Base-by-base conservation (phyloP, 2,329 filamentous ascomycete genomes). In the Colletotrichum higginsianum region DNA sequence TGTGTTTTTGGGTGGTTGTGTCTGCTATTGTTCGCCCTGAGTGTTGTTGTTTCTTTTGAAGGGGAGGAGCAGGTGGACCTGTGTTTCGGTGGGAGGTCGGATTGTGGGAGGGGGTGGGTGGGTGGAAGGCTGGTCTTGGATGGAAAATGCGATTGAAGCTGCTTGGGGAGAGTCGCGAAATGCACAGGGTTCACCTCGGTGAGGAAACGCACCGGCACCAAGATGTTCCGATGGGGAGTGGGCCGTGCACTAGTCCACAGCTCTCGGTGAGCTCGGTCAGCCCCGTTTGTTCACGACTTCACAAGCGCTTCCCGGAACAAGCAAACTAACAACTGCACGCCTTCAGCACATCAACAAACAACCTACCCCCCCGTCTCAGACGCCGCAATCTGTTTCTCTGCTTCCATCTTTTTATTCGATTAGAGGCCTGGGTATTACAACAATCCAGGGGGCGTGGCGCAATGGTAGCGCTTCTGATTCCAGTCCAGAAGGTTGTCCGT, bases 381-480 rank as follows among this genome's bases (percentile, higher is more conserved):
- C 35, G 47, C n/a, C 23, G 3, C 11, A 4, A 40, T 3, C 1
- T 1, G 8, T 11, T 3, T 3, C 38, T 30, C 35, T 38, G 35
- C 35, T 38, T 44, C 6, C 1, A 2, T 61, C 7, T 44, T 2
- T n/a, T 46, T 13, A 46, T 67, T 53, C 3, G 26, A 12, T 49
- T 0, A 49, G 26, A 30, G 46, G n/a, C 1, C 11, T 16, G 0
- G 35, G n/a, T 15, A 53, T 5, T 21, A 26, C 16, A 53, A 40
- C 6, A 23, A 55, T 9, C 42, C 21, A 18, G 68, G 42, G 65
- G 68, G 47, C 65, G 64, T 71, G 68, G 67, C 68, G 68, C 68
- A 71, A 71, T 63, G 68, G 68, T 68, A 71, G 64, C 68, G 68
- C 46, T 47, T 71, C 68, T 67, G 64, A 71, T 71, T 71, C 68